Base-by-base conservation (phyloP, 352 stramenopile species). In the Pythium chondricola region DNA sequence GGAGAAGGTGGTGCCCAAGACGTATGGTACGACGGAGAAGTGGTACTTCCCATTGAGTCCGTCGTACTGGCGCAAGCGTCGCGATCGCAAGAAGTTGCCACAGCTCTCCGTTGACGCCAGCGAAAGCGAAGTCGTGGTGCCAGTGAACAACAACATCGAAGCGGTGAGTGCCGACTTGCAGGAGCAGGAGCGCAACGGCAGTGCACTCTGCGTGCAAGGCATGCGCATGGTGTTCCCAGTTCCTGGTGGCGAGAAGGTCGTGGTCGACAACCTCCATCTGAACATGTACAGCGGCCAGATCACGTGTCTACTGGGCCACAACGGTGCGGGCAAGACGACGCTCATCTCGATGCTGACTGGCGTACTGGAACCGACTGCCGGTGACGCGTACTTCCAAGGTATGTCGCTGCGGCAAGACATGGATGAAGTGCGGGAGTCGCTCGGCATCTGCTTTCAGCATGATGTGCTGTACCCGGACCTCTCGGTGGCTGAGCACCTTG, bases 21-120 rank as follows among this genome's bases (percentile, higher is more conserved):
- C 95, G 52, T 97, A 92, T 52, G 92, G 91, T 9, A 88, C 83
- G n/a, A 57, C 64, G 0, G 58, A 85, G 37, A 95, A 93, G 14
- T 97, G 86, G 79, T 97, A 97, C 57, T 98, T 98, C 58, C 71
- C 81, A 0, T 32, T 96, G 10, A 84, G 74, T 1, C 70, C 69
- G 4, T 67, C 58, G 14, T 96, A 80, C 57, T 95, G 82, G 85
- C 47, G 44, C 33, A 41, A 44, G 24, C 56, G 52, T 31, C 60
- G 43, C 25, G 25, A 47, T 17, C 41, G 25, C 10, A 24, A n/a
- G 43, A 38, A 48, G 41, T 14, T 57, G 43, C 21, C 42, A 13
- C 26, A 26, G 4, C 24, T 27, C 25, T 8, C 32, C 2, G 47
- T 44, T 21, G 46, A 50, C 42, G 33, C 18, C n/a, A 20, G 14